Percentiles rank a stretch among this genome's conserved stretches.
Conservation (phyloP, 192 early-diverging fungal species). For the Bifiguratus adelaidae region DNA sequence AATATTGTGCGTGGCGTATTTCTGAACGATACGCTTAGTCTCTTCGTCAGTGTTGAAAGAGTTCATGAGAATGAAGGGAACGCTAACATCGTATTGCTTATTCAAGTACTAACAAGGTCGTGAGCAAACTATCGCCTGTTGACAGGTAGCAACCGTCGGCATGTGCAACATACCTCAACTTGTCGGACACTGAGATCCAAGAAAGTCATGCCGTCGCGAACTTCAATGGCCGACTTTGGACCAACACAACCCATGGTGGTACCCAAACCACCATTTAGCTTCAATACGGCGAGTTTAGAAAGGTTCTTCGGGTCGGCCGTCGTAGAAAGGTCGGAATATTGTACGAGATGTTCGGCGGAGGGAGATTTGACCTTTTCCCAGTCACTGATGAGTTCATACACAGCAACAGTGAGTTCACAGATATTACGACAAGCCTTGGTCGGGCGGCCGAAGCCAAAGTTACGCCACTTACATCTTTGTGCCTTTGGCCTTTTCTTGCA, state of each 20-base stretch:
- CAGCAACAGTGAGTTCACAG: neutral
- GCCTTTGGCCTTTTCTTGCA: conserved; percentile 68
- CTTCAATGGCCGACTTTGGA: conserved; percentile 97
- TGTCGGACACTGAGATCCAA: conserved; percentile 97
- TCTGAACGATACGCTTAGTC: conserved; percentile 96
- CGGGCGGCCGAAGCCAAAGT: no score
- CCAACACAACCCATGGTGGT: conserved; percentile 99
- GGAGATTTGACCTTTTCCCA: conserved; percentile 95
- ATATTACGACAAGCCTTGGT: no score
- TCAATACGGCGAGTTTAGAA: conserved; percentile 92
- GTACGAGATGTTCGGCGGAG: conserved; percentile 74
- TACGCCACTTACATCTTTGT: conserved; percentile 54
- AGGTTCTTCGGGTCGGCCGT: conserved; percentile 47
- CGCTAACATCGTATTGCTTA: conserved; percentile 74
- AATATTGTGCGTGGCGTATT: conserved; percentile 88
- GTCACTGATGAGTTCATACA: conserved; percentile 47
- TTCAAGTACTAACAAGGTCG: conserved; percentile 97
- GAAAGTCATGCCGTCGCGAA: conserved; percentile 97
- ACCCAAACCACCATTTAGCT: conserved; percentile 97
- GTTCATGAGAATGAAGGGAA: conserved; percentile 99
- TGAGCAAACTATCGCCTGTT: no score
- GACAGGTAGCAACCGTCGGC: neutral
- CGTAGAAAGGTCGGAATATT: conserved; percentile 61
- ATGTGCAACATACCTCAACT: conserved; percentile 67
- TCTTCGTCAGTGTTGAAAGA: conserved; percentile 99